These are phyloP conservation scores for Triticum monococcum DNA, from an alignment of 176 grass and related monocot genomes.

Conservation along the genomic window DNA sequence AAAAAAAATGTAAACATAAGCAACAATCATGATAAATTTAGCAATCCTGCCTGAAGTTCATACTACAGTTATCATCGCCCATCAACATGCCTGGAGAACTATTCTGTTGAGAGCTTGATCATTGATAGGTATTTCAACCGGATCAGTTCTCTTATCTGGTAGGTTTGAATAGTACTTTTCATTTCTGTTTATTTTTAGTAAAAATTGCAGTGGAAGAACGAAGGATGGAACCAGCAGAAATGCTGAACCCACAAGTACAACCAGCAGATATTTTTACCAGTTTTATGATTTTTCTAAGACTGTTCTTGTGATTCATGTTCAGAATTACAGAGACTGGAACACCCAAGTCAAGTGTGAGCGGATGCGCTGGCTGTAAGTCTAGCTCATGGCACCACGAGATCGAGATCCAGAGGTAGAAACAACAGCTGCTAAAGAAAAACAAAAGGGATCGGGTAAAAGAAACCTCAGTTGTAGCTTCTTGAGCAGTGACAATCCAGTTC, in stretches of 20 bases:
- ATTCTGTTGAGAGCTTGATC: constrained; percentile 76
- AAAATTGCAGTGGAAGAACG: too few relatives aligned
- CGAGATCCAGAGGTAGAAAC: neutral
- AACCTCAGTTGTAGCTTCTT: constrained; percentile 45
- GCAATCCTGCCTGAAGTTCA: too few relatives aligned
- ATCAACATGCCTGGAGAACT: constrained; percentile 78
- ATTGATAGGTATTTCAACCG: constrained; percentile 83
- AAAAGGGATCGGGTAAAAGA: neutral
- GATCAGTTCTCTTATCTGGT: constrained; percentile 67
- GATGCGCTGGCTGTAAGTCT: neutral
- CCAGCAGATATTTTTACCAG: neutral
- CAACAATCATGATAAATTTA: too few relatives aligned
- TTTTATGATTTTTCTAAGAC: too few relatives aligned
- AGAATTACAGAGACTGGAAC: too few relatives aligned
- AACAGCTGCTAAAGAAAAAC: constrained; percentile 5
- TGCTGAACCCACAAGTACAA: constrained; percentile 35
- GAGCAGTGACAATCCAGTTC: constrained; percentile 62
- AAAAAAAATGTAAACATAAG: too few relatives aligned
- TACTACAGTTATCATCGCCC: too few relatives aligned
- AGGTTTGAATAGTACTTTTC: constrained; percentile 1
- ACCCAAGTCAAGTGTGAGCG: too few relatives aligned
- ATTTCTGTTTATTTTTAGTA: neutral
- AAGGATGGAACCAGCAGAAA: constrained; percentile 8
- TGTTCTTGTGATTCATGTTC: too few relatives aligned
- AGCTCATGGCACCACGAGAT: neutral